Percentiles rank a stretch among this genome's conserved stretches.
phyloP scores from a whole-genome alignment of 2,329 filamentous ascomycete genomes.

The Rutstroemia sp. region DNA sequence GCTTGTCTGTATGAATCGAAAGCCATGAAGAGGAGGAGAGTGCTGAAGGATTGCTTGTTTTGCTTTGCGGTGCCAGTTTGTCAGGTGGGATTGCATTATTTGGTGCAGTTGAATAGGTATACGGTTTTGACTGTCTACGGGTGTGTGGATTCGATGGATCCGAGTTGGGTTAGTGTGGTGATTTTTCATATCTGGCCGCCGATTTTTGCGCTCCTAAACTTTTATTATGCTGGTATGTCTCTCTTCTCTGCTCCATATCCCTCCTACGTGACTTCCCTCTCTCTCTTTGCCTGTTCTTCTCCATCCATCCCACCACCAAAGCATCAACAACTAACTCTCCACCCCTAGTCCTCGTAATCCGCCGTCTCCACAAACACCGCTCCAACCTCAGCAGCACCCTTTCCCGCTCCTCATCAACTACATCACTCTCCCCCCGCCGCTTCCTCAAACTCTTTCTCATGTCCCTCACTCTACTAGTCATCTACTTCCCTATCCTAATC shows the following conservation, averaged over 20 bases:
- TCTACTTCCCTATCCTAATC: conserved; percentile 45
- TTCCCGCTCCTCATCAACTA: conserved; percentile 38
- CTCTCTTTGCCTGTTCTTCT: no score
- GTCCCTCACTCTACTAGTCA: conserved; percentile 40
- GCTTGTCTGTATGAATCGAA: conserved; percentile 43
- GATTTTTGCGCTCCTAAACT: conserved; percentile 44
- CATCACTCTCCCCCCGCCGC: conserved; percentile 43
- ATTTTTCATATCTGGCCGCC: conserved; percentile 49
- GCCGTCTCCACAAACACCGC: conserved; percentile 54
- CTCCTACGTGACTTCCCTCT: conserved; percentile 10
- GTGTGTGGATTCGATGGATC: conserved; percentile 45
- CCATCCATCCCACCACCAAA: background rate
- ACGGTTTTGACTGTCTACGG: conserved; percentile 50
- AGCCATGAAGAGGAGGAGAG: conserved; percentile 38
- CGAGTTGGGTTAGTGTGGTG: conserved; percentile 49
- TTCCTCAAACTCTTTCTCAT: conserved; percentile 56
- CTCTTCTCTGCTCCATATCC: background rate
- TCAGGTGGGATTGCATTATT: conserved; percentile 48
- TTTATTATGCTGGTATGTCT: conserved; percentile 50
- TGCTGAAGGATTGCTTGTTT: conserved; percentile 44
- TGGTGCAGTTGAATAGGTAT: conserved; percentile 54
- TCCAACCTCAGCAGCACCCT: conserved; percentile 50
- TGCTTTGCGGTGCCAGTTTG: conserved; percentile 49
- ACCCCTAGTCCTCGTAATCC: conserved; percentile 46
- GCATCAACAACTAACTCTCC: background rate